These are phyloP conservation scores for Letharia columbiana DNA, from an alignment of 495 filamentous ascomycete species.

Conservation along the genomic window DNA sequence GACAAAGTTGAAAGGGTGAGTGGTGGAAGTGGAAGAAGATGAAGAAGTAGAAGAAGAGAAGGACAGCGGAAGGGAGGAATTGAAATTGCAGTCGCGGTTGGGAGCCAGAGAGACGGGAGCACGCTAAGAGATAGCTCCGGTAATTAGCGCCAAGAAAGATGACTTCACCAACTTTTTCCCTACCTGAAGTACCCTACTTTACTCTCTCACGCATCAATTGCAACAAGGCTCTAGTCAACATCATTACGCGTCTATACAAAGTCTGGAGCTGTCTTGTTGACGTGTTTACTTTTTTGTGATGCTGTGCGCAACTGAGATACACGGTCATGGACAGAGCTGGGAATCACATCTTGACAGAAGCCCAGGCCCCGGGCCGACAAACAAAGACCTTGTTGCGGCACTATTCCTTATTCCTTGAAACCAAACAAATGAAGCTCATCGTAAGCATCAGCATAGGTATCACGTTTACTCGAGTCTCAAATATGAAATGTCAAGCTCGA, in stretches of 20 bases:
- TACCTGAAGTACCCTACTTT: too few relatives aligned
- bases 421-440: neutral
- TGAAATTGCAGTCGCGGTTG: conserved; percentile 7
- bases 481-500: neutral
- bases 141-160: neutral
- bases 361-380: too few relatives aligned
- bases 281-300: too few relatives aligned
- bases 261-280: too few relatives aligned
- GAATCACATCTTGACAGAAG: too few relatives aligned
- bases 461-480: neutral
- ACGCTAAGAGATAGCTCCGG: neutral
- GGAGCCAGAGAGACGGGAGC: conserved; percentile 2
- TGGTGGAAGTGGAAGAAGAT: neutral
- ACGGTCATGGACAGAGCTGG: too few relatives aligned
- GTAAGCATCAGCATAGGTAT: neutral
- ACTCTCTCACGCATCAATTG: too few relatives aligned
- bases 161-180: neutral
- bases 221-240: too few relatives aligned
- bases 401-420: neutral
- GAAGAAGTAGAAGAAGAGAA: neutral
- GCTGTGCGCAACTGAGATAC: too few relatives aligned
- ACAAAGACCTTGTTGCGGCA: neutral
- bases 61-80: neutral
- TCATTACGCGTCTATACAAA: too few relatives aligned
- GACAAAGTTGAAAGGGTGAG: neutral